Conservation (phyloP, 202 grass and related monocot genomes). For the Sporobolus alterniflorus region DNA sequence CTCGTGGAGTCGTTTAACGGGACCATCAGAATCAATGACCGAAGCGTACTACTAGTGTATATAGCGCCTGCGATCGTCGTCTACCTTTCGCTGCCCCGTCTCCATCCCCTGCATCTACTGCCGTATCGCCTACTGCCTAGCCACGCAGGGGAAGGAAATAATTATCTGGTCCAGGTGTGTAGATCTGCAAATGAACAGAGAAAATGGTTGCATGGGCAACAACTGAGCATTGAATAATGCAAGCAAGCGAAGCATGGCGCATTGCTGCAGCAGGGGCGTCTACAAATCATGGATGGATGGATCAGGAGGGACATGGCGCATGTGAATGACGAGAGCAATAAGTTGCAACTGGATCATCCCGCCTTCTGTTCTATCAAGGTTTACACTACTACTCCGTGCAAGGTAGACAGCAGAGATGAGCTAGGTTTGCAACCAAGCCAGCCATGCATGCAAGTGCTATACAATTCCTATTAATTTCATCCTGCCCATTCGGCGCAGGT, state of each 20-base stretch:
- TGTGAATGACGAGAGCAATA: background rate
- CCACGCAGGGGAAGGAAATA: too few species aligned
- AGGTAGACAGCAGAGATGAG: background rate
- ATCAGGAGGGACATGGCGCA: too few species aligned
- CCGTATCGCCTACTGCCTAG: too few species aligned
- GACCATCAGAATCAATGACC: conserved; percentile 33
- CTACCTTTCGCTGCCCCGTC: conserved; percentile 21
- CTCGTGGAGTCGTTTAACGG: background rate
- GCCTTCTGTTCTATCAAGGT: too few species aligned
- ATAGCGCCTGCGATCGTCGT: background rate
- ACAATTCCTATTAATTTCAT: background rate
- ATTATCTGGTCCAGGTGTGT: too few species aligned
- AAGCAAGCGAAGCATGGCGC: too few species aligned
- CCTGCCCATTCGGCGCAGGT: background rate
- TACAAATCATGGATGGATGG: too few species aligned
- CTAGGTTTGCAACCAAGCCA: background rate
- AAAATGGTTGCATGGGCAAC: too few species aligned
- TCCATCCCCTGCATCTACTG: background rate
- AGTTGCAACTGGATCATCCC: too few species aligned
- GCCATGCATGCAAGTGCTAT: background rate
- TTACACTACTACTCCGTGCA: background rate
- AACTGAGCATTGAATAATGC: too few species aligned
- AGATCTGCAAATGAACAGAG: too few species aligned
- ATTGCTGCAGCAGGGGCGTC: too few species aligned
- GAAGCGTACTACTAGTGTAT: background rate